Evolutionary conservation across 192 early-diverging fungal species (phyloP).

Genomic region (Geranomyces michiganensis): DNA sequence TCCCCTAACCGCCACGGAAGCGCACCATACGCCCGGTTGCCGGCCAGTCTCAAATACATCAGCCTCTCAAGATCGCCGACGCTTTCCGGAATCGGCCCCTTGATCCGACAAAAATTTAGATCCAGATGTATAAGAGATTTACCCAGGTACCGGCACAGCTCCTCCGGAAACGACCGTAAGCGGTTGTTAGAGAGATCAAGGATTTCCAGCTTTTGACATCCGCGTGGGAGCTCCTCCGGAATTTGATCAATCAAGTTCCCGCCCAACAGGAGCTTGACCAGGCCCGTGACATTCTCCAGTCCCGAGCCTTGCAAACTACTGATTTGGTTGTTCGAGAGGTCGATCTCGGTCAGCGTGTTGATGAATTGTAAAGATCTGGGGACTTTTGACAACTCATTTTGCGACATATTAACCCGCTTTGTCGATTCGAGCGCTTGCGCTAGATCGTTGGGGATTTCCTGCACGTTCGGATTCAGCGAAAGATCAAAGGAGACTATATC

Average conservation of each 20-base stretch:
- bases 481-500: conserved; percentile 79
- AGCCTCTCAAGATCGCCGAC: conserved; percentile 70
- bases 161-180: conserved; percentile 66
- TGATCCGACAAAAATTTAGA: conserved; percentile 82
- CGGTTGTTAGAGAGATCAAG: conserved; percentile 84
- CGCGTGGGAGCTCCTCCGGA: conserved; percentile 65
- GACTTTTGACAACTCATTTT: conserved; percentile 69
- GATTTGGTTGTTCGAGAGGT: conserved; percentile 79
- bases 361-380: conserved; percentile 71
- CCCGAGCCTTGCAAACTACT: conserved; percentile 64
- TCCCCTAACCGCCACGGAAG: conserved; percentile 66
- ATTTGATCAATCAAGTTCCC: conserved; percentile 76
- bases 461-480: conserved; percentile 76
- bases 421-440: conserved; percentile 72
- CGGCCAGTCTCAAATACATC: conserved; percentile 65
- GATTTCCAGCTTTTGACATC: conserved; percentile 56
- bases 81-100: conserved; percentile 64
- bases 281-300: conserved; percentile 60
- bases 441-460: conserved; percentile 82
- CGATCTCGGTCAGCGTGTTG: conserved; percentile 67
- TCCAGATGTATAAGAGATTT: conserved; percentile 69
- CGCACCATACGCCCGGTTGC: conserved; percentile 73
- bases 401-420: conserved; percentile 67
- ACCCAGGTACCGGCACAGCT: conserved; percentile 54
- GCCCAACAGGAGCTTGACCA: conserved; percentile 66